A percentile compares a stretch with the other conserved stretches of the same genome.
Evolutionary conservation across 2,329 filamentous ascomycete genomes (phyloP).

Genomic region (Scedosporium boydii): DNA sequence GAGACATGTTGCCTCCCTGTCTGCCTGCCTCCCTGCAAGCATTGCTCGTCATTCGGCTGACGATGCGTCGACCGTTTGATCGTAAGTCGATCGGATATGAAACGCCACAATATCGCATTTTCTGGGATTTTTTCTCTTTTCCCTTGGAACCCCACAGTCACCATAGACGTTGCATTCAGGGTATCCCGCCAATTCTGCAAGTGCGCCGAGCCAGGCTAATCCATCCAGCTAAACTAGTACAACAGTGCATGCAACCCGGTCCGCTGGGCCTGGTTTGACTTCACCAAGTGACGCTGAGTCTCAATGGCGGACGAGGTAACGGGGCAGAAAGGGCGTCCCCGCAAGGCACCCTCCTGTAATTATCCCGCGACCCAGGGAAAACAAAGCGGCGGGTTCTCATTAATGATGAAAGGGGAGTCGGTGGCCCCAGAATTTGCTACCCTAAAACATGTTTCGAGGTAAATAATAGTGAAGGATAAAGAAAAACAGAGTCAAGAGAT

Average conservation of each 20-base stretch:
- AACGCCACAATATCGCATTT: not conserved
- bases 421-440: not conserved
- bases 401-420: not conserved
- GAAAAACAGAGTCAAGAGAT: not conserved
- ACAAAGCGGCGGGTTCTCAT: not conserved
- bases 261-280: too few species aligned
- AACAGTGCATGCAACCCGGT: too few species aligned
- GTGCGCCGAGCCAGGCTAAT: not conserved
- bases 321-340: not conserved
- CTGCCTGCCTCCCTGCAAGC: not conserved
- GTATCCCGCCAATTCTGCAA: not conserved
- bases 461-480: not conserved
- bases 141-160: not conserved
- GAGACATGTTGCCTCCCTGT: too few species aligned
- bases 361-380: not conserved
- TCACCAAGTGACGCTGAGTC: too few species aligned
- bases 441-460: conserved; percentile 2
- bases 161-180: not conserved
- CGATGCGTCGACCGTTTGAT: not conserved
- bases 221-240: too few species aligned
- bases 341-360: not conserved
- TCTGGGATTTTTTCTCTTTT: not conserved
- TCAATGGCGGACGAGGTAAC: not conserved
- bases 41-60: not conserved
- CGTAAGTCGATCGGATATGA: not conserved